A percentile compares a stretch with the other conserved stretches of the same genome.
Conservation (phyloP, 768 basidiomycete genomes). For the Nidula microcarpa region DNA sequence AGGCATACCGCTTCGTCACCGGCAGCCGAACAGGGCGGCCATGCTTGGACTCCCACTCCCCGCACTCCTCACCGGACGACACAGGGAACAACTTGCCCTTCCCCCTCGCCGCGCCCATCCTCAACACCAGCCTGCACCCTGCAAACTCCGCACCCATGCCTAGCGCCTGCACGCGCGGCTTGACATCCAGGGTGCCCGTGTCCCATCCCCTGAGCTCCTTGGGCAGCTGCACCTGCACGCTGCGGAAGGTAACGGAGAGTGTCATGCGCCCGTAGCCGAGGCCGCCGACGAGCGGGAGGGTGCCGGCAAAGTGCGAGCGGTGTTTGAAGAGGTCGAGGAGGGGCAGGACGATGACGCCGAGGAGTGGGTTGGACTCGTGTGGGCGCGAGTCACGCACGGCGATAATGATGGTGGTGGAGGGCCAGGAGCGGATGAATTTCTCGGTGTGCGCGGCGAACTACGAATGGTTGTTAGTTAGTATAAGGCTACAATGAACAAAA, state of each 20-base stretch:
- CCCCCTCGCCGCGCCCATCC: constrained; percentile 23
- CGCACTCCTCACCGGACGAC: constrained; percentile 9
- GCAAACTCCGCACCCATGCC: constrained; percentile 29
- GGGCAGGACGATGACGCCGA: constrained; percentile 65
- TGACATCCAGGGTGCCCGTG: constrained; percentile 60
- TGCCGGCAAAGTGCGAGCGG: constrained; percentile 51
- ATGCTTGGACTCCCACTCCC: constrained; percentile 29
- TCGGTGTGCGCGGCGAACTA: constrained; percentile 67
- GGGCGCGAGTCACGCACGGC: constrained; percentile 59
- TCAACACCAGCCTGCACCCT: constrained; percentile 34
- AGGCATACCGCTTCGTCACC: constrained; percentile 35
- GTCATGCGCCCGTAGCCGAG: constrained; percentile 64
- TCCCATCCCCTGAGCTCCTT: constrained; percentile 64
- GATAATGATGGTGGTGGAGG: constrained; percentile 54
- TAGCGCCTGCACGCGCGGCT: constrained; percentile 19
- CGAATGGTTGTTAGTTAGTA: neutral
- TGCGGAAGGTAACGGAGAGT: constrained; percentile 65
- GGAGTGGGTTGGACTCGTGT: constrained; percentile 61
- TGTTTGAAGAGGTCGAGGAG: constrained; percentile 41
- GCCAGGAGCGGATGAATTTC: constrained; percentile 64
- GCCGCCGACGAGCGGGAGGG: constrained; percentile 67
- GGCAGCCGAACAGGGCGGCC: constrained; percentile 28
- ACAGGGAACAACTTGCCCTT: constrained; percentile 32
- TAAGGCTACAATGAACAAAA: neutral
- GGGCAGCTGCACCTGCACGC: constrained; percentile 57